These are phyloP conservation scores for Wakefieldia striispora DNA, from an alignment of 768 basidiomycete species.

Conservation along the genomic window DNA sequence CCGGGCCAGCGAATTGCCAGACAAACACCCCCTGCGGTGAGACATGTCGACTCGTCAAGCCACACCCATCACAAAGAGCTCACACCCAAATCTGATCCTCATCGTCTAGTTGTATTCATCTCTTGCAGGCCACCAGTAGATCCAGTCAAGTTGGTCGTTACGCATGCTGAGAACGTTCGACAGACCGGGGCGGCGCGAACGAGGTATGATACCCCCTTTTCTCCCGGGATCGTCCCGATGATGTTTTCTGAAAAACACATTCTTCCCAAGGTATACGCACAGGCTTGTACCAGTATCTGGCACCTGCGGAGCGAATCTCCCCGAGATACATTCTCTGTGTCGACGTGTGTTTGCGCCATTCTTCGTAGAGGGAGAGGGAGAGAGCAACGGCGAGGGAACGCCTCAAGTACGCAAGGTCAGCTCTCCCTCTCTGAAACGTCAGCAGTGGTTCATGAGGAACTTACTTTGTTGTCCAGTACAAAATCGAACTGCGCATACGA, in stretches of 20 bases:
- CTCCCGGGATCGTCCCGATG: not conserved
- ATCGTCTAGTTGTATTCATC: slow-evolving; percentile 65
- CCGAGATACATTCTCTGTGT: slow-evolving; percentile 67
- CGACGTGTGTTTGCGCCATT: slow-evolving; percentile 50
- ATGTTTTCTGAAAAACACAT: not conserved
- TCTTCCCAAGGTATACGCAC: slow-evolving; percentile 53
- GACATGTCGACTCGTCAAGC: not conserved
- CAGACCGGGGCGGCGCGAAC: slow-evolving; percentile 64
- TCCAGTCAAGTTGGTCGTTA: slow-evolving; percentile 65
- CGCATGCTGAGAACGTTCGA: slow-evolving; percentile 61
- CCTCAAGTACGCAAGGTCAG: slow-evolving; percentile 45
- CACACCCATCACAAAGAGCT: not conserved
- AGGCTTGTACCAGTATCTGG: slow-evolving; percentile 70
- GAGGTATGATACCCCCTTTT: slow-evolving; percentile 39
- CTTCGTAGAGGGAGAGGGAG: slow-evolving; percentile 39
- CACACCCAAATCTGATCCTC: not conserved
- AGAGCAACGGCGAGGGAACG: slow-evolving; percentile 17
- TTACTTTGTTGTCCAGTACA: slow-evolving; percentile 51
- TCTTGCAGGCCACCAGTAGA: slow-evolving; percentile 77
- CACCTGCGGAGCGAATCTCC: slow-evolving; percentile 63
- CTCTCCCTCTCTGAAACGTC: not conserved
- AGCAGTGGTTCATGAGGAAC: not conserved
- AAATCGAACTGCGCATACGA: slow-evolving; percentile 71
- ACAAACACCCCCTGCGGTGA: slow-evolving; percentile 80
- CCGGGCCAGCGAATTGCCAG: slow-evolving; percentile 60